These are phyloP conservation scores for Cocos nucifera DNA, from an alignment of 176 grass and related monocot species.

Conservation along the genomic window DNA sequence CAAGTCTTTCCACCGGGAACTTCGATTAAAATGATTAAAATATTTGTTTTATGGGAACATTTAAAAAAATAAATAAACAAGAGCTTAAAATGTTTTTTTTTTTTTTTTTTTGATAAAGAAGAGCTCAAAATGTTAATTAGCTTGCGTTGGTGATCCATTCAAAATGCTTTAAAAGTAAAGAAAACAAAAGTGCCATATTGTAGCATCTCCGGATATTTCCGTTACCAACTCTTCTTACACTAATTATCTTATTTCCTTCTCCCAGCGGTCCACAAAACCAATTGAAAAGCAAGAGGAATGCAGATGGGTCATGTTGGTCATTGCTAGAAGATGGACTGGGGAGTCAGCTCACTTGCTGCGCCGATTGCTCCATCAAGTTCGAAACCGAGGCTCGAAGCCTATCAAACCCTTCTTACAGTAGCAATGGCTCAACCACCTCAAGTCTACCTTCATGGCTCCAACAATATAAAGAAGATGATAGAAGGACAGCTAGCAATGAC, in stretches of 20 bases:
- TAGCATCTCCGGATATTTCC: slow-evolving; percentile 2
- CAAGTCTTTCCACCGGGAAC: no score
- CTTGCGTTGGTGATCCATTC: no score
- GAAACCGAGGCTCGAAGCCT: background rate
- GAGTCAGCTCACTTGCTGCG: no score
- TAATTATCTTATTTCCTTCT: background rate
- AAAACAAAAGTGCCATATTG: background rate
- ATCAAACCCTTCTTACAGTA: slow-evolving; percentile 9
- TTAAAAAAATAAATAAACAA: no score
- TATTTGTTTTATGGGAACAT: no score
- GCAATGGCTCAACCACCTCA: slow-evolving; percentile 21
- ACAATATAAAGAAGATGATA: slow-evolving; percentile 21
- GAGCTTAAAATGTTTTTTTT: no score
- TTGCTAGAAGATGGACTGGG: no score
- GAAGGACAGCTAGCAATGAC: slow-evolving; percentile 17
- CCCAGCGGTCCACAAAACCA: slow-evolving; percentile 25
- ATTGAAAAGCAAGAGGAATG: background rate
- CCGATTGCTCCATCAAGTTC: background rate
- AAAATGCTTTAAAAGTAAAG: no score
- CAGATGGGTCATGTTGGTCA: no score
- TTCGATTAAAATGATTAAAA: no score
- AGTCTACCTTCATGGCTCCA: slow-evolving; percentile 82
- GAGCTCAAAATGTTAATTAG: no score
- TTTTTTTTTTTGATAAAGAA: no score
- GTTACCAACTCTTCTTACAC: background rate